These are phyloP conservation scores for Starmerella scarabaei DNA, from an alignment of 805 yeast species.

Conservation along the genomic window DNA sequence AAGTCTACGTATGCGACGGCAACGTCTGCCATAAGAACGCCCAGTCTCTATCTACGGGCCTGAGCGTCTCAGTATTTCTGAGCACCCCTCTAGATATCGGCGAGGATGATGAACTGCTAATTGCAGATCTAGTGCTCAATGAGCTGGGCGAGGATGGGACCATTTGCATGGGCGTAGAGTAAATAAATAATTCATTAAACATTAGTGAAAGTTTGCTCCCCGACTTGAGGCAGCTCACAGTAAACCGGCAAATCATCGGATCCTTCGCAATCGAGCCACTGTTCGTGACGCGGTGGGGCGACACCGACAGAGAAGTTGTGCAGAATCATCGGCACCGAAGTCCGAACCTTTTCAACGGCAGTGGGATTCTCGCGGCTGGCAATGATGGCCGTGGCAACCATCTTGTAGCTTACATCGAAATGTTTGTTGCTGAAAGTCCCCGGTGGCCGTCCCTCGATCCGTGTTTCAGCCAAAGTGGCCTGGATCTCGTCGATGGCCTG, in stretches of 20 bases:
- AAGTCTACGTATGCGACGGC: neutral
- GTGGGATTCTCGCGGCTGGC: slow-evolving; percentile 12
- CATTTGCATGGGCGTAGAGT: neutral
- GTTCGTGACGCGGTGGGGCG: neutral
- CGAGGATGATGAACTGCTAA: neutral
- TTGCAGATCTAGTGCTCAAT: neutral
- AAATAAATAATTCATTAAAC: neutral
- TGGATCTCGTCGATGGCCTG: slow-evolving; percentile 9
- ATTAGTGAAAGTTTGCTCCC: slow-evolving; percentile 1
- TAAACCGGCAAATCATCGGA: slow-evolving; percentile 4
- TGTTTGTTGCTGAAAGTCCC: slow-evolving; percentile 11
- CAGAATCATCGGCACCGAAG: slow-evolving; percentile 7
- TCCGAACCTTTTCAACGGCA: slow-evolving; percentile 4
- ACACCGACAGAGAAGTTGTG: slow-evolving; percentile 3
- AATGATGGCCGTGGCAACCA: slow-evolving; percentile 9
- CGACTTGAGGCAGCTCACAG: slow-evolving; percentile 3
- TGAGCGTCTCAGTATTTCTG: neutral
- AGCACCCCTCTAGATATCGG: slow-evolving; percentile 5
- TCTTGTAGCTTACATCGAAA: slow-evolving; percentile 13
- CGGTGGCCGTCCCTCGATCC: slow-evolving; percentile 8
- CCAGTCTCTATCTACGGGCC: neutral
- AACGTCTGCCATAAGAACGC: neutral
- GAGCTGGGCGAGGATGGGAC: neutral
- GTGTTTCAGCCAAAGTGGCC: slow-evolving; percentile 1
- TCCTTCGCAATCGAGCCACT: neutral